phyloP scores from a whole-genome alignment of 495 filamentous ascomycete genomes.

The Coniosporium apollinis region DNA sequence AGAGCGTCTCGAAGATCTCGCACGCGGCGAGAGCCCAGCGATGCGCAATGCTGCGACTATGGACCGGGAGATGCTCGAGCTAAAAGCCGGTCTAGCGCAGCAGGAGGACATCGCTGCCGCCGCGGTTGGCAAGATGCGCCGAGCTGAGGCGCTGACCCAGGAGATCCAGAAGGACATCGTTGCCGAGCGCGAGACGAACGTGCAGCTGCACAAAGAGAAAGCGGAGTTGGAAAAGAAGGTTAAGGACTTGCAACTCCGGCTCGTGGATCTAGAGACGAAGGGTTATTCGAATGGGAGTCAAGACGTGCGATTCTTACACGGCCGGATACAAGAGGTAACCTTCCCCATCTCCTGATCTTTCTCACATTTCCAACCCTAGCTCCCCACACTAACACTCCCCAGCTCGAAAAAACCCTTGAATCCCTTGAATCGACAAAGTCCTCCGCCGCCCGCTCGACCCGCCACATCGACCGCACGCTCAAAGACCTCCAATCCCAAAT shows the following conservation, averaged over 20 bases:
- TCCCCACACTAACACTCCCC: slow-evolving; percentile 10
- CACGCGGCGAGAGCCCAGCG: slow-evolving; percentile 70
- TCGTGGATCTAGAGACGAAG: slow-evolving; percentile 92
- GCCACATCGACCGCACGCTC: slow-evolving; percentile 88
- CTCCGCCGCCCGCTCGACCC: slow-evolving; percentile 68
- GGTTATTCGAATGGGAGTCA: slow-evolving; percentile 86
- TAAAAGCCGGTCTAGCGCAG: slow-evolving; percentile 78
- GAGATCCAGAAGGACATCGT: slow-evolving; percentile 93
- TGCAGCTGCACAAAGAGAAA: slow-evolving; percentile 82
- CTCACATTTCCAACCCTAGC: slow-evolving; percentile 9
- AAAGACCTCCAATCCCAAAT: slow-evolving; percentile 88
- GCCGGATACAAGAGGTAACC: slow-evolving; percentile 85
- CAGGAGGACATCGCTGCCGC: slow-evolving; percentile 87
- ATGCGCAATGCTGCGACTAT: slow-evolving; percentile 83
- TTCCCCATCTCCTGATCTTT: slow-evolving; percentile 5
- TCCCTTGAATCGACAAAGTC: slow-evolving; percentile 58
- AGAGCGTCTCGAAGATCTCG: slow-evolving; percentile 80
- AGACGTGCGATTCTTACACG: slow-evolving; percentile 88
- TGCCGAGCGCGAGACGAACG: slow-evolving; percentile 71
- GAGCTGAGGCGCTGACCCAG: slow-evolving; percentile 70
- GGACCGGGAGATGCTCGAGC: slow-evolving; percentile 76
- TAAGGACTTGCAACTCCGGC: slow-evolving; percentile 77
- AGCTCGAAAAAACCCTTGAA: slow-evolving; percentile 91
- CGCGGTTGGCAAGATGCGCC: slow-evolving; percentile 95
- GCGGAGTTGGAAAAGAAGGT: slow-evolving; percentile 74